Conservation (phyloP, 257 asterid species). For the Hygrophila difformis region DNA sequence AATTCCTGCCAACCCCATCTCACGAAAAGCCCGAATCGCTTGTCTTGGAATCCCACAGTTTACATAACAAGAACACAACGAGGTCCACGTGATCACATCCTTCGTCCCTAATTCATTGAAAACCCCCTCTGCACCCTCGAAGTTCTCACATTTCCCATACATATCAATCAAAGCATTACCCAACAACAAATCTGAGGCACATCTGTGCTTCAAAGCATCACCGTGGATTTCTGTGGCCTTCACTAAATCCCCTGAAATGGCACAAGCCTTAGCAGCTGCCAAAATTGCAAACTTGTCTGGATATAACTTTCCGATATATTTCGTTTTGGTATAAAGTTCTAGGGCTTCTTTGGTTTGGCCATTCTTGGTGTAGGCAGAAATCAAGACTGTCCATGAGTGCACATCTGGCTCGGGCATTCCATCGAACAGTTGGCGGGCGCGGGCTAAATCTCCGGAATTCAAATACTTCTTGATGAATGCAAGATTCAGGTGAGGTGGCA, state of each 20-base stretch:
- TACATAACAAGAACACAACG: conserved; percentile 58
- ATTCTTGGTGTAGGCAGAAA: conserved; percentile 37
- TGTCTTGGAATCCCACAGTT: conserved; percentile 41
- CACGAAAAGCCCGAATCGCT: conserved; percentile 34
- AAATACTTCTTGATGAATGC: conserved; percentile 23
- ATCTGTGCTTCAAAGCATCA: conserved; percentile 34
- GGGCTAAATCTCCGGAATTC: conserved; percentile 23
- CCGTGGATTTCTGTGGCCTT: conserved; percentile 49
- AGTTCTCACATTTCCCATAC: conserved; percentile 56
- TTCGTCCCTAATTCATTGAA: conserved; percentile 28
- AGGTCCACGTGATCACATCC: conserved; percentile 73
- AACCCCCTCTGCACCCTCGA: conserved; percentile 49
- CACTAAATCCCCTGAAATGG: conserved; percentile 30
- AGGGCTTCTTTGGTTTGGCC: conserved; percentile 29
- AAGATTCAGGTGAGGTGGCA: conserved; percentile 28
- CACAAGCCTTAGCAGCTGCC: conserved; percentile 37
- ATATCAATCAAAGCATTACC: conserved; percentile 65
- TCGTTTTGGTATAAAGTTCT: conserved; percentile 22
- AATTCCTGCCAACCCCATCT: conserved; percentile 39
- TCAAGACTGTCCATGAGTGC: conserved; percentile 40
- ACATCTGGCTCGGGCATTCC: conserved; percentile 34
- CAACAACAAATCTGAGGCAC: conserved; percentile 40
- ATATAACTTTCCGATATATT: conserved; percentile 16
- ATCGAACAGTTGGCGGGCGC: conserved; percentile 45
- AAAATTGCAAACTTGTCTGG: conserved; percentile 32